Conservation (phyloP, 192 early-diverging fungal species). For the Coemansia sp. region DNA sequence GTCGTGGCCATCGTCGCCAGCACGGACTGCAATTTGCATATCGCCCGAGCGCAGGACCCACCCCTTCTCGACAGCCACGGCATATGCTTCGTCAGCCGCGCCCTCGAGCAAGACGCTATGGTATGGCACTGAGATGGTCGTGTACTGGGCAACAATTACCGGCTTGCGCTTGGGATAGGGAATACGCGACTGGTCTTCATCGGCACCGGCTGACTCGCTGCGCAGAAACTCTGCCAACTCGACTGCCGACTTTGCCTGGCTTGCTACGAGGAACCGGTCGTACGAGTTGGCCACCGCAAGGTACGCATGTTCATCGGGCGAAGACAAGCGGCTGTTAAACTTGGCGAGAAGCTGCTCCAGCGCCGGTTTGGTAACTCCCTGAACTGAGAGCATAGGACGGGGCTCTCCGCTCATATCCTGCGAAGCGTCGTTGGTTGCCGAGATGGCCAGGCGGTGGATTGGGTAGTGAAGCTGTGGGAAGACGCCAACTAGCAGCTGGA, state of each 20-base stretch:
- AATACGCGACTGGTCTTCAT: slow-evolving; percentile 63
- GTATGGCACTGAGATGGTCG: slow-evolving; percentile 90
- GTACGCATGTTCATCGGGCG: slow-evolving; percentile 3
- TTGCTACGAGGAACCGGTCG: slow-evolving; percentile 28
- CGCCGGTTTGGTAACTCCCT: slow-evolving; percentile 3
- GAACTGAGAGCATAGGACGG: slow-evolving; percentile 18
- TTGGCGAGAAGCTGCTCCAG: slow-evolving; percentile 8
- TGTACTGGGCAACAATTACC: slow-evolving; percentile 74
- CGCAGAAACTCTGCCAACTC: slow-evolving; percentile 11
- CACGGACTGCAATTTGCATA: slow-evolving; percentile 63
- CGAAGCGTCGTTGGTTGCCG: not conserved
- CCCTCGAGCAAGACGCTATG: slow-evolving; percentile 23
- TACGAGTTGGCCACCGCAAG: slow-evolving; percentile 31
- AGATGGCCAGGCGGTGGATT: not conserved
- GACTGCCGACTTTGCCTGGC: not conserved
- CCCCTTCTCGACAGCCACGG: slow-evolving; percentile 19
- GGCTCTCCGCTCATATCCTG: not conserved
- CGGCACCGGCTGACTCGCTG: slow-evolving; percentile 8
- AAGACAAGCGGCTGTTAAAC: slow-evolving; percentile 15
- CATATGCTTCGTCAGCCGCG: not conserved
- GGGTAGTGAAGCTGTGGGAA: slow-evolving; percentile 65
- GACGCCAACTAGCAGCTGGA: slow-evolving; percentile 82
- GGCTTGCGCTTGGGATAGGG: slow-evolving; percentile 79
- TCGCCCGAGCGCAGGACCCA: slow-evolving; percentile 20
- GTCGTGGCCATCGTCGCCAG: slow-evolving; percentile 81